phyloP scores from a whole-genome alignment of 371 early-diverging fungal species.

The Apophysomyces elegans region DNA sequence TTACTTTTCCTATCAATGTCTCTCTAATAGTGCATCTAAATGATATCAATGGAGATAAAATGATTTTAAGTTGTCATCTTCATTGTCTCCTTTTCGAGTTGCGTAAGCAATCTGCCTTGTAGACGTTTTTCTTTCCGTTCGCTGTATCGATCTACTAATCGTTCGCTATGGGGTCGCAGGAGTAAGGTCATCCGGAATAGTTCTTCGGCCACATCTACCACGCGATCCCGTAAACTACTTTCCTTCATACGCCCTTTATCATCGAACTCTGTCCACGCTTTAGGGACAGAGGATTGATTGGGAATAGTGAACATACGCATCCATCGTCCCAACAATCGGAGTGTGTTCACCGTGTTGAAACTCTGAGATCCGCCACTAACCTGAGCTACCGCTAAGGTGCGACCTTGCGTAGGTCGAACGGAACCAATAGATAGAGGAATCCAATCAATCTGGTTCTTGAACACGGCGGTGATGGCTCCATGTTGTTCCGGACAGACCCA shows the following conservation, averaged over 20 bases:
- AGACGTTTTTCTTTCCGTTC: slow-evolving; percentile 41
- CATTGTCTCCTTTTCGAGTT: slow-evolving; percentile 30
- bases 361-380: slow-evolving; percentile 50
- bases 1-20: too few relatives aligned
- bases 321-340: slow-evolving; percentile 45
- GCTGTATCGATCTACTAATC: slow-evolving; percentile 40
- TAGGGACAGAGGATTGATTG: slow-evolving; percentile 49
- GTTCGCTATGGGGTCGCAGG: slow-evolving; percentile 35
- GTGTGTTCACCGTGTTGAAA: slow-evolving; percentile 48
- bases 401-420: slow-evolving; percentile 45
- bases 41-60: too few relatives aligned
- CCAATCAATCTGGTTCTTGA: slow-evolving; percentile 52
- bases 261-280: slow-evolving; percentile 53
- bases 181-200: slow-evolving; percentile 41
- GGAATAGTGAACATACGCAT: slow-evolving; percentile 53
- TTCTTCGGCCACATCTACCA: slow-evolving; percentile 51
- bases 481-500: slow-evolving; percentile 53
- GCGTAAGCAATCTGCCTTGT: slow-evolving; percentile 34
- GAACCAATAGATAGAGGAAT: slow-evolving; percentile 42
- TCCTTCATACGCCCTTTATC: slow-evolving; percentile 38
- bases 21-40: too few relatives aligned
- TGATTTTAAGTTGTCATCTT: too few relatives aligned
- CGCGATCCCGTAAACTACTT: slow-evolving; percentile 39
- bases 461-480: slow-evolving; percentile 41
- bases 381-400: slow-evolving; percentile 45